Evolutionary conservation across 495 filamentous ascomycete species (phyloP), one percentile per base, ranked within the genome.

Genomic region (Xylaria intraflava): DNA sequence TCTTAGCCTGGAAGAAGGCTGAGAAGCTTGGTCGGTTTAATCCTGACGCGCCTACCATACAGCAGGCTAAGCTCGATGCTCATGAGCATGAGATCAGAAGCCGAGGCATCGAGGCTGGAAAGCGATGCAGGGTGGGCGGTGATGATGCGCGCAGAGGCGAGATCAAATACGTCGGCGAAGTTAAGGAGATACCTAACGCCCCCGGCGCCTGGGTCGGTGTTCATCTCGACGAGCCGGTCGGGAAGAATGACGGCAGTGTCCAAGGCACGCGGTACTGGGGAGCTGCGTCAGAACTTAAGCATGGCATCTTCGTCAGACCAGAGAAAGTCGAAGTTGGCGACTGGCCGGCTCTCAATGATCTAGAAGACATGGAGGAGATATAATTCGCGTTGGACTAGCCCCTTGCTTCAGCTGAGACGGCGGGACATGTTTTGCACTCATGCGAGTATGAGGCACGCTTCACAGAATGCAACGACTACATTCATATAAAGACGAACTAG

Each of bases 11-110:
- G 88, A 98, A 98, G 74, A 88, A 86, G 70, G 78, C 83, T 19
- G 83, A 95, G 60, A 89, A 95, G 61, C 79, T 98, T 20, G 93
- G 93, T 33, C 90, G 93, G 26, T 98, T 98, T 70, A 90, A 96
- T 65, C 93, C 93, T 2, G 78, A 80, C 60, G 88, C 90, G 6
- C 83, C 87, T 17, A 78, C 73, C 52, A 78, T 83, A 20, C 82
- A 89, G 59, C 76, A 83, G 49, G 80, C 84, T 52, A 89, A 88
- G 65, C 76, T 87, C 35, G 73, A 74, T 42, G 83, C 81, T 24
- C 78, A 86, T 53, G 73, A 76, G 49, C 71, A 70, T 31, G 89
- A 94, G 64, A 72, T 94, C 45, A 72, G 75, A 49, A 72, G 76
- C 58, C 78, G 83, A 62, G 79, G 87, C 68, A 86, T 90, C 62